Percentiles rank a stretch among this genome's conserved stretches.
Evolutionary conservation across 108 stramenopile genomes (phyloP).

Genomic region (Nitzschia inconspicua): DNA sequence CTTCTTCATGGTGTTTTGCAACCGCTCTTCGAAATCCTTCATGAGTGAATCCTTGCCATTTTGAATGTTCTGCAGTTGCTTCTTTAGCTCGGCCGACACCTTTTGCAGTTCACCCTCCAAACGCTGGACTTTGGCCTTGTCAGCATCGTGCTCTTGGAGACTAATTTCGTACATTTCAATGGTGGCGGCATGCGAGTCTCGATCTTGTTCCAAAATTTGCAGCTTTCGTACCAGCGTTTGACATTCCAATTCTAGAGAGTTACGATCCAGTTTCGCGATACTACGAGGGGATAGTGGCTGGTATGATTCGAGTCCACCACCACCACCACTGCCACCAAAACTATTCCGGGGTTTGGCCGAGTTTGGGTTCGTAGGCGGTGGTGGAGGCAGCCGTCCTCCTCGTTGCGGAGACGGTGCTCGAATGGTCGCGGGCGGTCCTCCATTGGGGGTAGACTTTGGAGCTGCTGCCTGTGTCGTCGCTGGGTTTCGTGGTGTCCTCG

Average conservation of each 20-base stretch:
- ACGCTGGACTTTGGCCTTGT: slow-evolving; percentile 26
- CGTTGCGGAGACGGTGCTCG: slow-evolving; percentile 29
- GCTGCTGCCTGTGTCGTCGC: background rate
- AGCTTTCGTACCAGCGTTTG: slow-evolving; percentile 44
- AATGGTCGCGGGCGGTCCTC: slow-evolving; percentile 21
- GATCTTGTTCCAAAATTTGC: slow-evolving; percentile 42
- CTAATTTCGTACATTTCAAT: slow-evolving; percentile 44
- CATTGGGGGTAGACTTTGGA: background rate
- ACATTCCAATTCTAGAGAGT: slow-evolving; percentile 46
- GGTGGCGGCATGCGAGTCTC: slow-evolving; percentile 21
- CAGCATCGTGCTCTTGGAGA: slow-evolving; percentile 38
- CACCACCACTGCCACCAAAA: background rate
- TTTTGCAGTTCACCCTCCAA: slow-evolving; percentile 27
- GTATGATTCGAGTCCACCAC: slow-evolving; percentile 26
- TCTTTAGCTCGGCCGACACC: slow-evolving; percentile 28
- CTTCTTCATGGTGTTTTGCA: slow-evolving; percentile 20
- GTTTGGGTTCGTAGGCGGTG: slow-evolving; percentile 8
- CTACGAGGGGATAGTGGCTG: slow-evolving; percentile 37
- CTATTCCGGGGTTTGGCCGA: background rate
- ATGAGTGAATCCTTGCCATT: slow-evolving; percentile 25
- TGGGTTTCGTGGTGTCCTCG: slow-evolving; percentile 11
- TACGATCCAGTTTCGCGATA: slow-evolving; percentile 44
- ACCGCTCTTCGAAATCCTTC: slow-evolving; percentile 30
- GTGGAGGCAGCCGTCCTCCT: slow-evolving; percentile 17
- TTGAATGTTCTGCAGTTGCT: slow-evolving; percentile 25